phyloP scores from a whole-genome alignment of 768 basidiomycete genomes.

The Rhodotorula sphaerocarpa region DNA sequence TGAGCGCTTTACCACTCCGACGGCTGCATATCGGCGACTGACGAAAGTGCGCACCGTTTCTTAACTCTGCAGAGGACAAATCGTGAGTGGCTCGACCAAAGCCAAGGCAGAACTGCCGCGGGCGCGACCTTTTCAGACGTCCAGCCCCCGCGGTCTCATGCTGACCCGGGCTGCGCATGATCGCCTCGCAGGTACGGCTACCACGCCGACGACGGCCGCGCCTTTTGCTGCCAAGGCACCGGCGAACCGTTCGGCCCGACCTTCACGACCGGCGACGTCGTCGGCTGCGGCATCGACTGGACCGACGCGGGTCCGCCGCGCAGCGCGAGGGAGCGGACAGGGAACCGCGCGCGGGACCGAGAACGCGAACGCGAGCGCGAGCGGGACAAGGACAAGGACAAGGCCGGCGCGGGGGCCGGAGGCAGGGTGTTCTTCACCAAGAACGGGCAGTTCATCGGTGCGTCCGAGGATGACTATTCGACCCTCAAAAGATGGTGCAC shows the following conservation, averaged over 20 bases:
- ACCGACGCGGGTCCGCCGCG: conserved; percentile 41
- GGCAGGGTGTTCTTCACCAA: conserved; percentile 80
- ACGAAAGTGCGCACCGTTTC: no score
- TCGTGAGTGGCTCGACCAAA: not conserved
- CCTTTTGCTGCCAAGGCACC: conserved; percentile 61
- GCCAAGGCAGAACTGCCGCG: no score
- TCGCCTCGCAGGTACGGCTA: conserved; percentile 70
- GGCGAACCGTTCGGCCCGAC: conserved; percentile 67
- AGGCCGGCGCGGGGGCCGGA: not conserved
- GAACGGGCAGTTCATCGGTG: conserved; percentile 55
- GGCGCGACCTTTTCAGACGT: no score
- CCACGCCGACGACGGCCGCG: conserved; percentile 77
- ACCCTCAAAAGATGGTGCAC: not conserved
- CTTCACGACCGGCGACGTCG: conserved; percentile 72
- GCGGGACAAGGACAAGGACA: not conserved
- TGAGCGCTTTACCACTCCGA: not conserved
- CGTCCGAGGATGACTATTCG: no score
- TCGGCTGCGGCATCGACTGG: conserved; percentile 92
- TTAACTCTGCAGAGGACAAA: conserved; percentile 13
- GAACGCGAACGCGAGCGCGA: not conserved
- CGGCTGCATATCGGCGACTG: no score
- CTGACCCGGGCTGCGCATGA: no score
- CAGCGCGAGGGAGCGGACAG: conserved; percentile 3
- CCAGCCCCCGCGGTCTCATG: no score
- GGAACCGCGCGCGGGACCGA: no score